A percentile compares a stretch with the other conserved stretches of the same genome.
Evolutionary conservation across 169 alveolate genomes (phyloP).

Genomic region (Plasmodium gallinaceum): DNA sequence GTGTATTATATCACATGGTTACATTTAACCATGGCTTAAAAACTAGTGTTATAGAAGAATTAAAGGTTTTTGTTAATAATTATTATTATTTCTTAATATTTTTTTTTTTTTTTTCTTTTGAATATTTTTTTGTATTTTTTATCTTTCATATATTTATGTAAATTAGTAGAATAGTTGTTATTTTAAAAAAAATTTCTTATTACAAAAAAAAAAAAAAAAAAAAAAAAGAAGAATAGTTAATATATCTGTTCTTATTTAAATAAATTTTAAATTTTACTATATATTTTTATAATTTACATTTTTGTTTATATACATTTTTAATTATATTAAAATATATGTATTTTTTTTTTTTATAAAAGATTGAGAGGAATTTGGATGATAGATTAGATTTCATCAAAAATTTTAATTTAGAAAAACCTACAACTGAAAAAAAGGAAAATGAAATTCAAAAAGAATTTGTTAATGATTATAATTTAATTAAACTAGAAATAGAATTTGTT

Average conservation of each 20-base stretch:
- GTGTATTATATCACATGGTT: constrained; percentile 68
- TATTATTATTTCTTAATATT: not conserved
- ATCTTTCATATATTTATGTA: not conserved
- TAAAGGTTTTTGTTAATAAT: constrained; percentile 27
- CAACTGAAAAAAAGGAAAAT: constrained; percentile 20
- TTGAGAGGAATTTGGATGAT: constrained; percentile 41
- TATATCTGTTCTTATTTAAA: not conserved
- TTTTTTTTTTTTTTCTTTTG: not conserved
- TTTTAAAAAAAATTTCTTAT: too few species aligned
- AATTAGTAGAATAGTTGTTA: too few species aligned
- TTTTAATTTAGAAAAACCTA: constrained; percentile 35
- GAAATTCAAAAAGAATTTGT: constrained; percentile 18
- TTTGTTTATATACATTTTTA: not conserved
- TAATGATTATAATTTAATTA: constrained; percentile 41
- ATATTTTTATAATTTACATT: not conserved
- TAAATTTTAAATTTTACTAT: not conserved
- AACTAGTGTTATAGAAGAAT: constrained; percentile 51
- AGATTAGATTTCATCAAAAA: constrained; percentile 59
- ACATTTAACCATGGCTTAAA: constrained; percentile 69
- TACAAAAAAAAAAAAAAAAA: too few species aligned
- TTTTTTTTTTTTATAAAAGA: constrained; percentile 4
- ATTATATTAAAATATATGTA: not conserved
- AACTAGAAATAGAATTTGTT: constrained; percentile 73
- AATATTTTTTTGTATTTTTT: not conserved
- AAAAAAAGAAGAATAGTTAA: not conserved